Conservation (phyloP, 352 stramenopile genomes). For the Phytophthora pinifolia region DNA sequence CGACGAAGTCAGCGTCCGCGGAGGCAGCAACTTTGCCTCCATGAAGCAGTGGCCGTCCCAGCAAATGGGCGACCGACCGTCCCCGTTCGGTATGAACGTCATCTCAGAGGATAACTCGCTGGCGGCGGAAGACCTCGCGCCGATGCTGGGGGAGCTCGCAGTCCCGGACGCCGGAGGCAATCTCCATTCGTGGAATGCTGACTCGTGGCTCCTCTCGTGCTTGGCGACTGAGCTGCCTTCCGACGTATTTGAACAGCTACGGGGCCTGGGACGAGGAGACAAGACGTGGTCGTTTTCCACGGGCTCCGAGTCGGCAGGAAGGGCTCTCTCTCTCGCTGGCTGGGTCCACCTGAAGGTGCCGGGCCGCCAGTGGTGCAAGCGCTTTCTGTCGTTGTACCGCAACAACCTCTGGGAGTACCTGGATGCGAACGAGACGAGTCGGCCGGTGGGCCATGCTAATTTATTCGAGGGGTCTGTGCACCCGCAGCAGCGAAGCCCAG, state of each 20-base stretch:
- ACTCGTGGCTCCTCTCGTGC: slow-evolving; percentile 67
- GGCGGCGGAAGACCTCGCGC: slow-evolving; percentile 28
- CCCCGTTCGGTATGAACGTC: slow-evolving; percentile 71
- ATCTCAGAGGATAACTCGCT: slow-evolving; percentile 67
- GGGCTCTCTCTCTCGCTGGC: slow-evolving; percentile 37
- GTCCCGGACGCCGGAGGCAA: slow-evolving; percentile 13
- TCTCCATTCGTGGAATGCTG: slow-evolving; percentile 50
- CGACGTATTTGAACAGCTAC: slow-evolving; percentile 59
- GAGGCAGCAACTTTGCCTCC: slow-evolving; percentile 48
- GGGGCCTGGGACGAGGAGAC: slow-evolving; percentile 28
- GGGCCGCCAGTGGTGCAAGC: slow-evolving; percentile 63
- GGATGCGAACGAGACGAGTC: slow-evolving; percentile 56
- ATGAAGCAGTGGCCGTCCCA: slow-evolving; percentile 40
- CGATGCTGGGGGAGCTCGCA: slow-evolving; percentile 45
- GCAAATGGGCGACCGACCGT: slow-evolving; percentile 33
- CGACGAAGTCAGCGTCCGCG: slow-evolving; percentile 84
- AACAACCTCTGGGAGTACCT: slow-evolving; percentile 82
- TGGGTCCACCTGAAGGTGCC: slow-evolving; percentile 71
- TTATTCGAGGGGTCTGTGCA: slow-evolving; percentile 68
- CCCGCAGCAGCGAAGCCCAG: slow-evolving; percentile 43
- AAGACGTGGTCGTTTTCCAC: slow-evolving; percentile 24
- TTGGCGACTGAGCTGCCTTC: slow-evolving; percentile 62
- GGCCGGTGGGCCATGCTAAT: slow-evolving; percentile 75
- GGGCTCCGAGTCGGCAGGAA: slow-evolving; percentile 10
- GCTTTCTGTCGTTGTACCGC: slow-evolving; percentile 67